A percentile compares a stretch with the other conserved stretches of the same genome.
These are phyloP conservation scores for Botrytis pseudocinerea DNA, from an alignment of 2,329 filamentous ascomycete species.

Conservation along the genomic window DNA sequence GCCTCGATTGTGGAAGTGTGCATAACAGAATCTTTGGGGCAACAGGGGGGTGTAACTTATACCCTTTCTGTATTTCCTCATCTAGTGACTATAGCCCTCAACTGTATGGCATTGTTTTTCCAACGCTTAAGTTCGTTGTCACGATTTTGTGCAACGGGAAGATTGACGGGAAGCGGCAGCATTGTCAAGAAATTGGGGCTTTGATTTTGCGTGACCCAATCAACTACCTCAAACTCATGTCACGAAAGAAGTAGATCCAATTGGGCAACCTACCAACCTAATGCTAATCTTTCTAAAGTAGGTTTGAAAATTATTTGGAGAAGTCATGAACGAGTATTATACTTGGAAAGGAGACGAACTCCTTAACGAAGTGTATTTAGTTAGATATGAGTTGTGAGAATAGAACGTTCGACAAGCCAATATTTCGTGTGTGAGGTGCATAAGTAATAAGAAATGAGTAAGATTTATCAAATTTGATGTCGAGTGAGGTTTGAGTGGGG, in stretches of 20 bases:
- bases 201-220: background rate
- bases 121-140: rapidly evolving
- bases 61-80: rapidly evolving
- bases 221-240: background rate
- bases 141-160: background rate
- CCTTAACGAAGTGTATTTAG: background rate
- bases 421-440: background rate
- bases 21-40: background rate
- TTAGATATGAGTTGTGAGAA: background rate
- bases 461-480: background rate
- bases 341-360: background rate
- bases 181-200: background rate
- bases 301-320: background rate
- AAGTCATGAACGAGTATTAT: background rate
- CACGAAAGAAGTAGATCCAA: background rate
- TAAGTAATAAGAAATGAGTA: background rate
- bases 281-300: background rate
- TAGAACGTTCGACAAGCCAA: background rate
- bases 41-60: background rate
- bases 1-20: background rate
- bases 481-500: rapidly evolving
- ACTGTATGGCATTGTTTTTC: background rate
- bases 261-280: background rate
- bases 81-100: background rate
- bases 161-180: background rate